A percentile compares a stretch with the other conserved stretches of the same genome.
These are phyloP conservation scores for Mortierella antarctica DNA, from an alignment of 192 early-diverging fungal genomes.

Conservation along the genomic window DNA sequence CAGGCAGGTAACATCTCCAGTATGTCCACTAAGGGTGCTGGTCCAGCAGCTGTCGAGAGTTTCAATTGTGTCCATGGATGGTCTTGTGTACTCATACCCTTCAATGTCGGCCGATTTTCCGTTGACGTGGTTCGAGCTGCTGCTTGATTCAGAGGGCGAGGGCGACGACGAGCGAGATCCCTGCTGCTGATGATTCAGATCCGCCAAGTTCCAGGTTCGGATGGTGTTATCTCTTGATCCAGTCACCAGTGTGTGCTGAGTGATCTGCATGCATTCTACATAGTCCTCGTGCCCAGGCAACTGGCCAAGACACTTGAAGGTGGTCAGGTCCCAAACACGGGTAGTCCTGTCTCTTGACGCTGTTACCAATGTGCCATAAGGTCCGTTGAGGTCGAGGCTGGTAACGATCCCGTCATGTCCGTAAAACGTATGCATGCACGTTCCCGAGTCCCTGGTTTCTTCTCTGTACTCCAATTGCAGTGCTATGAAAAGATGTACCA, in stretches of 20 bases:
- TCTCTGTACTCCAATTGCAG: slow-evolving; percentile 45
- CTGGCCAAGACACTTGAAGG: slow-evolving; percentile 66
- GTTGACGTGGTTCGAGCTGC: slow-evolving; percentile 17
- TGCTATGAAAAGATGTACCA: slow-evolving; percentile 7
- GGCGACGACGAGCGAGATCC: slow-evolving; percentile 37
- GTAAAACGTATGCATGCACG: slow-evolving; percentile 60
- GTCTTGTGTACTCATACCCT: slow-evolving; percentile 25
- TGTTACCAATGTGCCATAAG: slow-evolving; percentile 66
- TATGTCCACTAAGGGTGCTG: slow-evolving; percentile 59
- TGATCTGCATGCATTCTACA: slow-evolving; percentile 41
- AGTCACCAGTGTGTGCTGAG: slow-evolving; percentile 45
- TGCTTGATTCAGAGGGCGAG: slow-evolving; percentile 36
- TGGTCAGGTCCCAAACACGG: slow-evolving; percentile 76
- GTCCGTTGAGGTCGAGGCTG: slow-evolving; percentile 67
- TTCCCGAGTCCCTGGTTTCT: slow-evolving; percentile 53
- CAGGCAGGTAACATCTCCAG: slow-evolving; percentile 58
- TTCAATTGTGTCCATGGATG: slow-evolving; percentile 34
- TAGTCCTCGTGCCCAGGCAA: slow-evolving; percentile 57
- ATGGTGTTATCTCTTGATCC: slow-evolving; percentile 53
- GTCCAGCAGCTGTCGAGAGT: slow-evolving; percentile 48
- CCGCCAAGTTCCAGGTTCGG: slow-evolving; percentile 41
- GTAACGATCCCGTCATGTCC: slow-evolving; percentile 76
- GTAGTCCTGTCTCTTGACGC: slow-evolving; percentile 76
- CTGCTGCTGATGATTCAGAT: slow-evolving; percentile 33
- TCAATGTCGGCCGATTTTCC: slow-evolving; percentile 27